Percentiles rank a stretch among this genome's conserved stretches.
These are phyloP conservation scores for Citrus trifoliata DNA, from an alignment of 345 rosid genomes.

Conservation along the genomic window DNA sequence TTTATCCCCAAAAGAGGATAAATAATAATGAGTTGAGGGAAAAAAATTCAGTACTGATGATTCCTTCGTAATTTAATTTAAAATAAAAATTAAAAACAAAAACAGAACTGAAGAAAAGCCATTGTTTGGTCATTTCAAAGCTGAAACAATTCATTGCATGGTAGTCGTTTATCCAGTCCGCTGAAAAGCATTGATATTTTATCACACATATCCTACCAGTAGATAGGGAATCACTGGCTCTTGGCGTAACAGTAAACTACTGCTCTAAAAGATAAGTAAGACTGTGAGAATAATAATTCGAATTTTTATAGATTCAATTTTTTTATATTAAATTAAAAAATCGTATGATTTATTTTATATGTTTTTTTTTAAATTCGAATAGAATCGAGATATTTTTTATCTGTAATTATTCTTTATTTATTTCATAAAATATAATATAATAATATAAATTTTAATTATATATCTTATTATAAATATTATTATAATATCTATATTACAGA, in stretches of 20 bases:
- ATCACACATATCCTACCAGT: background rate
- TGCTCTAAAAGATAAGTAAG: too few species aligned
- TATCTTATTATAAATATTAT: rapidly evolving
- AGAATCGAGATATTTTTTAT: rapidly evolving
- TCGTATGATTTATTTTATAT: rapidly evolving
- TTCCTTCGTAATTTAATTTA: background rate
- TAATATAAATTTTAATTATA: too few species aligned
- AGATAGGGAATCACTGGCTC: too few species aligned
- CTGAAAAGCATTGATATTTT: background rate
- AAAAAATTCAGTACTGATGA: background rate
- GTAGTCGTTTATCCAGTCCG: background rate
- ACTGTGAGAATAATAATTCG: too few species aligned
- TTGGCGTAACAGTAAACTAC: too few species aligned
- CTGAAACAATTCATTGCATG: background rate
- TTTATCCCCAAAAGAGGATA: background rate
- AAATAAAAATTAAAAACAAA: too few species aligned
- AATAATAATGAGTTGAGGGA: background rate
- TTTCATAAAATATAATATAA: rapidly evolving
- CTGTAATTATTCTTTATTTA: rapidly evolving
- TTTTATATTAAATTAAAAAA: too few species aligned
- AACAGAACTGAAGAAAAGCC: background rate
- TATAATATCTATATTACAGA: too few species aligned
- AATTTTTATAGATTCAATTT: too few species aligned
- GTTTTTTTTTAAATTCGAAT: rapidly evolving
- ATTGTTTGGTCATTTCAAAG: background rate